phyloP scores from a whole-genome alignment of 23 red algal genomes.

The Cyanidioschyzon merolae region DNA sequence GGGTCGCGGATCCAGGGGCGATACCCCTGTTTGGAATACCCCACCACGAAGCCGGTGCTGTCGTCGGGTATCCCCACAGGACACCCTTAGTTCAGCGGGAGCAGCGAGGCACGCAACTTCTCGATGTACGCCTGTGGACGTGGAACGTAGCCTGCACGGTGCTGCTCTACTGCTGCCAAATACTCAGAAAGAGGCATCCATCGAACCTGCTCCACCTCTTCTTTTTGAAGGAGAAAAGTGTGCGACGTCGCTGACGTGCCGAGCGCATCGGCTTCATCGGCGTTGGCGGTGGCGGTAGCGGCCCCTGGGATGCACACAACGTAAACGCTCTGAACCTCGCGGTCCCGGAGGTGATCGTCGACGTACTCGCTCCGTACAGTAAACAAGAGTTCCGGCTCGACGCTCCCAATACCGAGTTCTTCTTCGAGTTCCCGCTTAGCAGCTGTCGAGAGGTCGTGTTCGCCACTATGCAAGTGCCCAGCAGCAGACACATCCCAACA shows the following conservation, averaged over 20 bases:
- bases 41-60: no score
- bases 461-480: slow-evolving; percentile 74
- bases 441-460: slow-evolving; percentile 18
- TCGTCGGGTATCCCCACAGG: no score
- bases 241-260: not conserved
- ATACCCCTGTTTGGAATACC: no score
- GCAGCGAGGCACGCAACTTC: not conserved
- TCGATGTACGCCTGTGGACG: not conserved
- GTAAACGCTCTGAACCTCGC: not conserved
- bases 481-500: slow-evolving; percentile 81
- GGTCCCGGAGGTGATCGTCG: not conserved
- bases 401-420: slow-evolving; percentile 42
- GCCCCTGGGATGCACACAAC: not conserved
- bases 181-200: not conserved
- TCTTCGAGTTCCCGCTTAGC: slow-evolving; percentile 61
- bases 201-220: not conserved
- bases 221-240: not conserved
- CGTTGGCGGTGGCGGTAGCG: not conserved
- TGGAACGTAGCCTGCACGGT: not conserved
- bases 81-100: no score
- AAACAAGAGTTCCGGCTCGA: not conserved
- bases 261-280: no score
- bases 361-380: not conserved
- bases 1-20: no score
- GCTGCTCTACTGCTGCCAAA: not conserved